Base-by-base conservation (phyloP, 352 stramenopile species). In the Phytophthora citrophthora region DNA sequence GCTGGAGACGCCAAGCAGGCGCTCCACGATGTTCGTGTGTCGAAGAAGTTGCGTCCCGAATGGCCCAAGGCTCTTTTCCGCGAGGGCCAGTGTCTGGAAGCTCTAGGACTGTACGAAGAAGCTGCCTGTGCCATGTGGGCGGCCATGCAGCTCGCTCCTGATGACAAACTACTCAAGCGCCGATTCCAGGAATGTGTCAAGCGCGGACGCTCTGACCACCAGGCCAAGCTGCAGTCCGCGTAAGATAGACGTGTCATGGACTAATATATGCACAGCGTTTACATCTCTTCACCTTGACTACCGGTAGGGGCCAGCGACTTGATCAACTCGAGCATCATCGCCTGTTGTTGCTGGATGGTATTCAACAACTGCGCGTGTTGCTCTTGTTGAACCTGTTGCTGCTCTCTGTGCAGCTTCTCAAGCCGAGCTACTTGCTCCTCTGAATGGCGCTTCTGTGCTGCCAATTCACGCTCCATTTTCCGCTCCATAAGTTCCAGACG, bases 41-140 rank as follows among this genome's bases (percentile, higher is more conserved):
- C 82, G 15, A 90, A 90, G 71, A 92, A 95, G 65, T 70, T 95
- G 52, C 87, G 87, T 64, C 86, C 86, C 1, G 71, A 95, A 26
- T 95, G 86, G 86, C 67, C 85, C 48, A 95, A 95, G 70, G 84
- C 86, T 26, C 69, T 89, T 38, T 95, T 91, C 70, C 84, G 86
- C n/a, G 86, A 95, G 64, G 84, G 84, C 13, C 84, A 95, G 77
- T 93, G 84, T 56, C 69, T 95, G 12, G 86, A 95, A 49, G 76
- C 82, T 27, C 73, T 95, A 16, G 71, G 76, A 45, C 68, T 88
- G 11, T 94, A 75, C 49, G 86, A 94, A 61, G 86, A 94, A 41
- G 83, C 86, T 5, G 86, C 86, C 4, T 83, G 74, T 24, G 78
- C 83, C 3, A 84, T 92, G 74, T 94, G 83, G 83, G 68, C 71